Evolutionary conservation across 306 rosid genomes (phyloP).

Genomic region (Trifolium dubium): DNA sequence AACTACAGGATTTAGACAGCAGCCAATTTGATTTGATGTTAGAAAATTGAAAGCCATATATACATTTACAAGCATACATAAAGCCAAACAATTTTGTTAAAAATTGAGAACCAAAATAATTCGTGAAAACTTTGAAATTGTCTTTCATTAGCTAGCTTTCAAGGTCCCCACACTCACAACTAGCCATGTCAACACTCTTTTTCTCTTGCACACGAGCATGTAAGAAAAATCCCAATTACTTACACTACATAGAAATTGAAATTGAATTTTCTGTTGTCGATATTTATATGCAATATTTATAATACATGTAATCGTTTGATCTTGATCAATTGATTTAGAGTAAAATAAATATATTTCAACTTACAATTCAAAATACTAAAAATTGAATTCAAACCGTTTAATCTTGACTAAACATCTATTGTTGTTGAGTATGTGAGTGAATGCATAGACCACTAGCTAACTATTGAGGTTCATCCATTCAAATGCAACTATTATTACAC

Average conservation of each 20-base stretch:
- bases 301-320: no score
- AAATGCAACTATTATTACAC: no score
- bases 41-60: neutral
- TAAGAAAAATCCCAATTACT: conserved; percentile 35
- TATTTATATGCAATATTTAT: no score
- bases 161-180: conserved; percentile 36
- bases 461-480: no score
- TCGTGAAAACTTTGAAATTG: conserved; percentile 32
- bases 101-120: conserved; percentile 29
- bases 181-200: conserved; percentile 44
- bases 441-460: no score
- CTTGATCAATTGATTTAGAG: no score
- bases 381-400: no score
- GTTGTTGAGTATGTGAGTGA: no score
- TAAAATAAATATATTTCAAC: no score
- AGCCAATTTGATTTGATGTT: conserved; percentile 35
- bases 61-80: conserved; percentile 11
- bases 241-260: neutral
- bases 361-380: no score
- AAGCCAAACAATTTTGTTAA: conserved; percentile 30
- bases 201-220: neutral
- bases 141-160: conserved; percentile 47
- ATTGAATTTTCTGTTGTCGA: no score
- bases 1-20: conserved; percentile 30
- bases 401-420: no score